Evolutionary conservation across 257 asterid species (phyloP).

Genomic region (Oldenlandia corymbosa): DNA sequence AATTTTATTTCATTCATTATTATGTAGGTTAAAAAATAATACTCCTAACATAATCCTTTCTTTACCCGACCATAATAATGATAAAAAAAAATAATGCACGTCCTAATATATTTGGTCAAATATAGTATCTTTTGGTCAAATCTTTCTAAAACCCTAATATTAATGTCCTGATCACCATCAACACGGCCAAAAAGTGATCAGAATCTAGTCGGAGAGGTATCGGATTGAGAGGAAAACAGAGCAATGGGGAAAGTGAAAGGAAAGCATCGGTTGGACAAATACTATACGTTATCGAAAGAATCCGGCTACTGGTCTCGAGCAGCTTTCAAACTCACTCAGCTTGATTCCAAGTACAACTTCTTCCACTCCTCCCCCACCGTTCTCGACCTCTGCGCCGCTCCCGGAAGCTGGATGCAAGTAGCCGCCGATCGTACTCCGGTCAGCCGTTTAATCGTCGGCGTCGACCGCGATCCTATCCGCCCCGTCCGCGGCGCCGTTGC

Average conservation of each 20-base stretch:
- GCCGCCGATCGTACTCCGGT: conserved; percentile 69
- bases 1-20: too few species aligned
- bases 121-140: too few species aligned
- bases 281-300: conserved; percentile 70
- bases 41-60: too few species aligned
- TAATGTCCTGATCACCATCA: too few species aligned
- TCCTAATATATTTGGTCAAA: too few species aligned
- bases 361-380: conserved; percentile 68
- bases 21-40: too few species aligned
- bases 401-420: conserved; percentile 99
- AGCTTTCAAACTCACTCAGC: conserved; percentile 85
- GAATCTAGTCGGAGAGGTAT: too few species aligned
- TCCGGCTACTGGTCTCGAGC: conserved; percentile 90
- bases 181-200: too few species aligned
- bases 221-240: conserved; percentile 54
- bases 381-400: conserved; percentile 97
- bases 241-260: conserved; percentile 89
- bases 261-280: conserved; percentile 82
- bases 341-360: conserved; percentile 63
- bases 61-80: too few species aligned
- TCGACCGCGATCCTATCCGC: conserved; percentile 74
- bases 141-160: too few species aligned
- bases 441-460: conserved; percentile 78
- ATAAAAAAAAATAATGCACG: too few species aligned
- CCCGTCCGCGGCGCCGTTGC: conserved; percentile 82